Conservation (phyloP, 2,329 filamentous ascomycete species). For the Pseudogymnoascus sp. region DNA sequence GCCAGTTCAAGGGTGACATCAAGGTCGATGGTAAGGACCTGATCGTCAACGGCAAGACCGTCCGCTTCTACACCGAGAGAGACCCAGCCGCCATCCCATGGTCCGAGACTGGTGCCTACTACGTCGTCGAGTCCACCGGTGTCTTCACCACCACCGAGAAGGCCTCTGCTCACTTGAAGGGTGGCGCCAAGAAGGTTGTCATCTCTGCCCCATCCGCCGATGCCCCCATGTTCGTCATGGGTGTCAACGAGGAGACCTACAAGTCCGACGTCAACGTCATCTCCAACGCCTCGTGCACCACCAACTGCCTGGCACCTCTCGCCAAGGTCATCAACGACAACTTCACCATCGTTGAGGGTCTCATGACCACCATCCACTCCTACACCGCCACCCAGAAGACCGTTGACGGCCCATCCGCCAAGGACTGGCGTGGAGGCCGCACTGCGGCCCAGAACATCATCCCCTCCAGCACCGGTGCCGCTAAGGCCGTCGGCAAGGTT, state of each 20-base stretch:
- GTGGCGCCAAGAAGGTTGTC: slow-evolving; percentile 96
- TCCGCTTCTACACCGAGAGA: slow-evolving; percentile 90
- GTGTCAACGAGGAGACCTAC: slow-evolving; percentile 94
- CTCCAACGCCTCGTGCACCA: slow-evolving; percentile 99
- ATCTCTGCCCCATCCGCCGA: slow-evolving; percentile 89
- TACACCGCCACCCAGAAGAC: slow-evolving; percentile 99
- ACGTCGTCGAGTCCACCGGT: slow-evolving; percentile 96
- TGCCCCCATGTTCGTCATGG: slow-evolving; percentile 99
- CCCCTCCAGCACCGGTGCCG: slow-evolving; percentile 95
- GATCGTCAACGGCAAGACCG: slow-evolving; percentile 84
- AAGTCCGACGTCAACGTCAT: slow-evolving; percentile 84
- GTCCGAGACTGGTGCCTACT: slow-evolving; percentile 77
- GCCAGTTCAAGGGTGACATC: slow-evolving; percentile 89
- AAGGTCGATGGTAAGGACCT: slow-evolving; percentile 62
- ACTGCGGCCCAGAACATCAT: slow-evolving; percentile 99
- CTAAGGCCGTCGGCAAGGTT: slow-evolving; percentile 99
- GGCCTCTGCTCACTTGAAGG: slow-evolving; percentile 88
- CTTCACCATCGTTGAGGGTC: slow-evolving; percentile 93
- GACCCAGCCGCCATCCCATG: slow-evolving; percentile 89
- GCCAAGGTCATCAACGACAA: slow-evolving; percentile 99
- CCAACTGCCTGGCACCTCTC: slow-evolving; percentile 98
- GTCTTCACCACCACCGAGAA: slow-evolving; percentile 98
- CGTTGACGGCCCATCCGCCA: slow-evolving; percentile 91
- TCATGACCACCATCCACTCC: slow-evolving; percentile 99
- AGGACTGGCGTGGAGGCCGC: slow-evolving; percentile 99